These are phyloP conservation scores for Lichtheimia hyalospora DNA, from an alignment of 371 early-diverging fungal species.

Conservation along the genomic window DNA sequence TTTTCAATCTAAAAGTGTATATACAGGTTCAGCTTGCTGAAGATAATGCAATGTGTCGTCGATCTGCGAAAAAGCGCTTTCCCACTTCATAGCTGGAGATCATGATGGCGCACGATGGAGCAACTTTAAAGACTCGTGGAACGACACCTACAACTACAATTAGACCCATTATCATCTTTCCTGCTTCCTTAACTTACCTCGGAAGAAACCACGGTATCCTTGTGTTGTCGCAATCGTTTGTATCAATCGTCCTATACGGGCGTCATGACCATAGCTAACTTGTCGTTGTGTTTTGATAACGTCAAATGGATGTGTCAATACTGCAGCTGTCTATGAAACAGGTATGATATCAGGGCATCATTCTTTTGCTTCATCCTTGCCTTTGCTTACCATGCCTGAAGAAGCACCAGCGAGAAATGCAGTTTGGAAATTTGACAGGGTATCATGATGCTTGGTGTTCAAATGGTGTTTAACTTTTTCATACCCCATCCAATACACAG, in stretches of 20 bases:
- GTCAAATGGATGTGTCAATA: slow-evolving; percentile 95
- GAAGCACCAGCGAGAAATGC: slow-evolving; percentile 78
- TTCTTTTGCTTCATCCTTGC: too few relatives aligned
- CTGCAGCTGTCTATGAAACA: slow-evolving; percentile 72
- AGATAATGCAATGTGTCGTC: slow-evolving; percentile 8
- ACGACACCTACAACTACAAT: slow-evolving; percentile 44
- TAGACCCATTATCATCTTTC: background rate
- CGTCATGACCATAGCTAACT: slow-evolving; percentile 45
- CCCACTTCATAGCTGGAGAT: slow-evolving; percentile 87
- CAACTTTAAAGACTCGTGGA: slow-evolving; percentile 88
- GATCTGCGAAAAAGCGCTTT: slow-evolving; percentile 56
- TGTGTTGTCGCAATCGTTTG: slow-evolving; percentile 23
- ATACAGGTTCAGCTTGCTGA: background rate
- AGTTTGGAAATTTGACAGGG: slow-evolving; percentile 48
- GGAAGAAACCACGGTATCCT: slow-evolving; percentile 27
- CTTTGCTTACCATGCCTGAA: slow-evolving; percentile 64
- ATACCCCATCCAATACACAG: slow-evolving; percentile 92
- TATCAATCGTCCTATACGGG: slow-evolving; percentile 20
- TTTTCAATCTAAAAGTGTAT: too few relatives aligned
- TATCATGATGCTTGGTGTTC: slow-evolving; percentile 10
- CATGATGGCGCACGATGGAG: slow-evolving; percentile 97
- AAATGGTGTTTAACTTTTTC: slow-evolving; percentile 61
- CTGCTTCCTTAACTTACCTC: slow-evolving; percentile 13
- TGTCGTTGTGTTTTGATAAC: slow-evolving; percentile 93
- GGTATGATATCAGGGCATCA: background rate